Evolutionary conservation across 2,329 filamentous ascomycete genomes (phyloP).

Genomic region (Penicillium freii): DNA sequence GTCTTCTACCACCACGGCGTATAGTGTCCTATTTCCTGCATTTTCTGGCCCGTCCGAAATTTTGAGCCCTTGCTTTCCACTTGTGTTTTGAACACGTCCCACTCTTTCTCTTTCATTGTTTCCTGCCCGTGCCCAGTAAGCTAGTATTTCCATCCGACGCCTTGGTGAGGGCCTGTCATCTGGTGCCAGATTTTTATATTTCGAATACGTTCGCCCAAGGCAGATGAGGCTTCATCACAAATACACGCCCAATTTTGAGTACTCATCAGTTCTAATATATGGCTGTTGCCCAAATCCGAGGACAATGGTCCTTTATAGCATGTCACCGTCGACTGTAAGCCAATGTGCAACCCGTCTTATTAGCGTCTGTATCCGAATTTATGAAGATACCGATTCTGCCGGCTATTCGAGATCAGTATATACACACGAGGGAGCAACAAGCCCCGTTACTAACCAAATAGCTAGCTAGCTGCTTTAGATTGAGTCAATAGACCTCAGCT

Average conservation of each 20-base stretch:
- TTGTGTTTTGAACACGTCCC: background rate
- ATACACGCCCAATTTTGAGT: background rate
- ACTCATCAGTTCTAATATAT: background rate
- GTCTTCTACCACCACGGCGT: constrained; percentile 21
- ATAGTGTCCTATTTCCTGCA: constrained; percentile 16
- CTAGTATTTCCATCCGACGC: background rate
- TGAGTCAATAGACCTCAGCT: too few species aligned
- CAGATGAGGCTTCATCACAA: background rate
- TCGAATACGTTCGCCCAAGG: background rate
- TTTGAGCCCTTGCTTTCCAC: background rate
- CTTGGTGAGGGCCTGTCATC: background rate
- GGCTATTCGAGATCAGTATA: too few species aligned
- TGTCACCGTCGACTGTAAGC: background rate
- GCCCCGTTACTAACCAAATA: too few species aligned
- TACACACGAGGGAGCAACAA: too few species aligned
- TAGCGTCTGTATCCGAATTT: background rate
- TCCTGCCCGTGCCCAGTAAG: background rate
- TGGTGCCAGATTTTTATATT: background rate
- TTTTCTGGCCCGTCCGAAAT: constrained; percentile 1
- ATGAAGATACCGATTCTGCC: background rate
- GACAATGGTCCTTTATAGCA: background rate
- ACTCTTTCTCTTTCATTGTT: background rate
- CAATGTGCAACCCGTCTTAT: too few species aligned
- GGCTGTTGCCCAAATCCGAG: background rate
- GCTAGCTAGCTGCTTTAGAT: too few species aligned